phyloP scores from a whole-genome alignment of 2,329 filamentous ascomycete species.

The Pseudogymnoascus sp. region DNA sequence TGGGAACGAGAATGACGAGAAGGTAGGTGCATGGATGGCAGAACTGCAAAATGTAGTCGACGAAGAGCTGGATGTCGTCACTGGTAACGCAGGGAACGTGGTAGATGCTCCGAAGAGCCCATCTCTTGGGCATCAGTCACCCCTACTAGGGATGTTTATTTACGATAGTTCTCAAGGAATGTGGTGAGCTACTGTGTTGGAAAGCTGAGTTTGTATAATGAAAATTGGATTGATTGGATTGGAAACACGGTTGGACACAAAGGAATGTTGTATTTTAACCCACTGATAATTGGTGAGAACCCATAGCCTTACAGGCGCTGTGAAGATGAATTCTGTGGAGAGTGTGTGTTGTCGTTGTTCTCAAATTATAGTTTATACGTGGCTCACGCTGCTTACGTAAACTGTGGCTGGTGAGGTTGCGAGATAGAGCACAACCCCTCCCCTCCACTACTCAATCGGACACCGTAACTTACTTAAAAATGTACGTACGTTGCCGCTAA shows the following conservation, averaged over 20 bases:
- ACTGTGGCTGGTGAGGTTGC: not conserved
- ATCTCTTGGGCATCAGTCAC: not conserved
- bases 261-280: not conserved
- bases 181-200: not conserved
- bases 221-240: not conserved
- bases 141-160: not conserved
- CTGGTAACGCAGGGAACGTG: not conserved
- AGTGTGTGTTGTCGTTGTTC: not conserved
- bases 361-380: not conserved
- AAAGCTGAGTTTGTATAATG: not conserved
- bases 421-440: no score
- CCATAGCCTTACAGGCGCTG: not conserved
- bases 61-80: not conserved
- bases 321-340: not conserved
- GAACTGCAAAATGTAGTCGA: not conserved
- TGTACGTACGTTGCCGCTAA: not conserved
- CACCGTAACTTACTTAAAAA: not conserved
- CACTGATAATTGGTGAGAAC: not conserved
- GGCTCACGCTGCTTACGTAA: not conserved
- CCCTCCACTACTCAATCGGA: not conserved
- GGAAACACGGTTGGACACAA: not conserved
- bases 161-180: not conserved
- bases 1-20: not conserved
- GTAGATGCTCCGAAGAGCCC: not conserved
- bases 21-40: not conserved